phyloP scores from a whole-genome alignment of 1,139 yeast species.

The Taphrina betulina region DNA sequence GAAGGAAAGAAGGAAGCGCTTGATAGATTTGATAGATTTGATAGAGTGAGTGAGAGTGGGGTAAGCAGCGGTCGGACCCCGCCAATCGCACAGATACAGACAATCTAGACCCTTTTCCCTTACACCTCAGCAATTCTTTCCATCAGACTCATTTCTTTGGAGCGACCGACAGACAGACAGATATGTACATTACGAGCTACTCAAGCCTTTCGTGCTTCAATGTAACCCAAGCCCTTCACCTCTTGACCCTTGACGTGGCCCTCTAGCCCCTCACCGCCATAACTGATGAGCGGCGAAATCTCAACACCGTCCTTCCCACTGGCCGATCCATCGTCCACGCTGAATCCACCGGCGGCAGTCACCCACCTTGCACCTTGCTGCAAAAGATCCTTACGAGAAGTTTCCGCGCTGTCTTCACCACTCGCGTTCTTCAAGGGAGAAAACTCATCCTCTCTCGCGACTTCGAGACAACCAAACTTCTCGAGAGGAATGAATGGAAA shows the following conservation, averaged over 20 bases:
- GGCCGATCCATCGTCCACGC: constrained; percentile 42
- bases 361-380: constrained; percentile 78
- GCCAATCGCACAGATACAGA: too few relatives aligned
- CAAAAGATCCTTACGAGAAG: constrained; percentile 69
- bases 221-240: constrained; percentile 18
- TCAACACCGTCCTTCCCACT: constrained; percentile 53
- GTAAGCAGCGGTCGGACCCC: too few relatives aligned
- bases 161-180: too few relatives aligned
- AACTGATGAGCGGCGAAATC: constrained; percentile 70
- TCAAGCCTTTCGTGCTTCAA: constrained; percentile 9
- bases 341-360: constrained; percentile 60
- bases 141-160: too few relatives aligned
- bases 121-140: too few relatives aligned
- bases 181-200: too few relatives aligned
- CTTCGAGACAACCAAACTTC: constrained; percentile 92
- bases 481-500: constrained; percentile 72
- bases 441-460: constrained; percentile 77
- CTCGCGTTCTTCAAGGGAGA: constrained; percentile 85
- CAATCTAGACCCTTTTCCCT: too few relatives aligned
- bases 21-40: too few relatives aligned
- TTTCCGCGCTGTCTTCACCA: constrained; percentile 75
- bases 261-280: constrained; percentile 80
- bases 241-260: constrained; percentile 19
- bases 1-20: too few relatives aligned
- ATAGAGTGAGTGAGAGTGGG: too few relatives aligned